Evolutionary conservation across 2,329 filamentous ascomycete species (phyloP), one percentile per base, ranked within the genome.

Genomic region (Colletotrichum acutatum): DNA sequence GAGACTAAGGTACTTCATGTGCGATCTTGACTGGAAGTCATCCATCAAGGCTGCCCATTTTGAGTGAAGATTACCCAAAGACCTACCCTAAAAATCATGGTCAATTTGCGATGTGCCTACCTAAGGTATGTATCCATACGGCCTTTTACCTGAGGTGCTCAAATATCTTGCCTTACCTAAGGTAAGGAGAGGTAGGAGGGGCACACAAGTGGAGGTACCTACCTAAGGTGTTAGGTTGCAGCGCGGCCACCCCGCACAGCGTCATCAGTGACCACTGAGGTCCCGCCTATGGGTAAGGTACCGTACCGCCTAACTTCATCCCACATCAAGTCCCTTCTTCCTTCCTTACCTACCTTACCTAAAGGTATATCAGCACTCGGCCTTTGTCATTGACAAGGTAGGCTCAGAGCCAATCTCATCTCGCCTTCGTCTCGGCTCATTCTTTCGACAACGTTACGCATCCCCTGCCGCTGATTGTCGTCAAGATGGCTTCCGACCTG

Each of bases 401-500:
- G 19, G 42, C 19, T 49, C 19, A 49, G 19, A 19, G 19, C 19
- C 42, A 49, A 22, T 30, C 59, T 61, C 58, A 53, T 42, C 22
- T 49, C 54, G 26, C 26, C 11, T 54, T 54, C 54, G 19, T 53
- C 26, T 54, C 14, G 53, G 22, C 49, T 11, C 24, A 24, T 64
- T 37, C 53, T 34, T 49, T 49, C 19, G 42, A 22, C 42, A 19
- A n/a, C 28, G 8, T 34, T 12, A 30, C 19, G 19, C 4, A 16
- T 30, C 52, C 30, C 22, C 24, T 26, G 5, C 34, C 11, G 8
- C 19, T 1, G 32, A 19, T 22, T 14, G 16, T 22, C 24, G 34
- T 61, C 56, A 67, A 63, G 52, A 75, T 75, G 74, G 66, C 66
- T 34, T 54, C 66, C 37, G 62, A 75, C 28, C 52, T 75, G 69